Base-by-base conservation (phyloP, 1,284 basidiomycete genomes). In the Cryptococcus neoformans region DNA sequence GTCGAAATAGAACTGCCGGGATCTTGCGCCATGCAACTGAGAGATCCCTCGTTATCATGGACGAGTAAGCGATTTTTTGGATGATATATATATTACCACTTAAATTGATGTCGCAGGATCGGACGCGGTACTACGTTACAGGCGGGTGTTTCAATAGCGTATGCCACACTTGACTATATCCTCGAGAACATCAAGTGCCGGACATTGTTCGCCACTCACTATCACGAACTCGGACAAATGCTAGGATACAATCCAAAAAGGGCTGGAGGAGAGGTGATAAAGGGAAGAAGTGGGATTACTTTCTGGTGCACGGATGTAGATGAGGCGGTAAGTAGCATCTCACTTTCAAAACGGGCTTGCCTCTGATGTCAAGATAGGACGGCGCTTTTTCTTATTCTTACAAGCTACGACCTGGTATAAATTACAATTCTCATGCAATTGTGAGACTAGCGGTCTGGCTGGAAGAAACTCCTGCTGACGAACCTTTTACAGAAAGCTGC, bases 171-270 rank as follows among this genome's bases (percentile, higher is more conserved):
- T 11, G 85, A 93, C 69, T 87, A 95, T 69, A 83, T 99, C 12
- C 79, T 88, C 45, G 77, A 81, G 14, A 78, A 83, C n/a, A 92
- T 90, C 68, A 79, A 81, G 53, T 92, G 89, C 71, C 84, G 92
- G 21, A 84, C 89, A 1, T 79, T 99, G 34, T 99, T 99, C 70
- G 95, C 96, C 2, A 99, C 95, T 10, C 95, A 99, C 76, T 97
- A 97, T 68, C 92, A 98, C 73, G 92, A 97, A 69, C 79, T 99
- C 10, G 87, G 88, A 1, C 87, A 90, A 62, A 87, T 98, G 83
- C 80, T 95, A 16, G 86, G 86, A 0, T 84, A 85, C 72, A 72
- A 12, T 66, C 78, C 28, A 70, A 75, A 4, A 44, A 53, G 3
- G 41, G 44, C n/a, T 53, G 46, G 1, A 56, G 58, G 6, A 55